Evolutionary conservation across 2,329 filamentous ascomycete species (phyloP).

Genomic region (Penicillium sp.): DNA sequence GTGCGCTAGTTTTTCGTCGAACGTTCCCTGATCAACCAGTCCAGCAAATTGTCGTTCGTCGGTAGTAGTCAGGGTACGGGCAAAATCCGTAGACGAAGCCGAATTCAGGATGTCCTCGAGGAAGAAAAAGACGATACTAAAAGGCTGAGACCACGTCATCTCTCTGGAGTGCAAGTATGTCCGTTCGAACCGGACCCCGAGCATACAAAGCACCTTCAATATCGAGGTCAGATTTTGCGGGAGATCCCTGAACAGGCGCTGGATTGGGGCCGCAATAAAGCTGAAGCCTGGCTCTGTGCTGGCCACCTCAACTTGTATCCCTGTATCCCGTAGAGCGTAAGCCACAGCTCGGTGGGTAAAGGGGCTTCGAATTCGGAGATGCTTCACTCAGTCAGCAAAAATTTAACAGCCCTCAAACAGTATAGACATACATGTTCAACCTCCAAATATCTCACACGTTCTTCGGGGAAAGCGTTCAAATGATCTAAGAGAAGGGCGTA

Average conservation of each 20-base stretch:
- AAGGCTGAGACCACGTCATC: constrained; percentile 42
- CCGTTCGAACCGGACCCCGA: constrained; percentile 41
- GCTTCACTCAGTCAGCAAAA: constrained; percentile 29
- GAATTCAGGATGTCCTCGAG: constrained; percentile 41
- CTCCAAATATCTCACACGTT: constrained; percentile 37
- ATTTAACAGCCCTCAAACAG: not conserved
- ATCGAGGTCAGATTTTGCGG: constrained; percentile 36
- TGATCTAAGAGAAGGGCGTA: constrained; percentile 40
- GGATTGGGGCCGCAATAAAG: constrained; percentile 46
- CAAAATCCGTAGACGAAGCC: constrained; percentile 38
- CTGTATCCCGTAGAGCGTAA: constrained; percentile 27
- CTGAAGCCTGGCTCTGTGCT: constrained; percentile 31
- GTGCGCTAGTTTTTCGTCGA: constrained; percentile 20
- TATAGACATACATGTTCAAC: constrained; percentile 42
- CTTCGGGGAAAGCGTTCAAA: constrained; percentile 38
- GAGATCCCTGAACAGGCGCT: constrained; percentile 40
- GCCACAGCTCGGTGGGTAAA: constrained; percentile 44
- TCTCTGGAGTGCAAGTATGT: constrained; percentile 39
- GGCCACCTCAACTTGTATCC: constrained; percentile 19
- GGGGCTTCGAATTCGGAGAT: constrained; percentile 41
- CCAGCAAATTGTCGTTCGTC: constrained; percentile 39
- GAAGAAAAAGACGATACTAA: constrained; percentile 38
- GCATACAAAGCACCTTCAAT: constrained; percentile 43
- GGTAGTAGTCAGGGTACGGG: constrained; percentile 34
- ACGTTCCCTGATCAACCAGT: constrained; percentile 1